A percentile compares a stretch with the other conserved stretches of the same genome.
phyloP scores from a whole-genome alignment of 305 asterid genomes.

The Fraxinus floribunda region DNA sequence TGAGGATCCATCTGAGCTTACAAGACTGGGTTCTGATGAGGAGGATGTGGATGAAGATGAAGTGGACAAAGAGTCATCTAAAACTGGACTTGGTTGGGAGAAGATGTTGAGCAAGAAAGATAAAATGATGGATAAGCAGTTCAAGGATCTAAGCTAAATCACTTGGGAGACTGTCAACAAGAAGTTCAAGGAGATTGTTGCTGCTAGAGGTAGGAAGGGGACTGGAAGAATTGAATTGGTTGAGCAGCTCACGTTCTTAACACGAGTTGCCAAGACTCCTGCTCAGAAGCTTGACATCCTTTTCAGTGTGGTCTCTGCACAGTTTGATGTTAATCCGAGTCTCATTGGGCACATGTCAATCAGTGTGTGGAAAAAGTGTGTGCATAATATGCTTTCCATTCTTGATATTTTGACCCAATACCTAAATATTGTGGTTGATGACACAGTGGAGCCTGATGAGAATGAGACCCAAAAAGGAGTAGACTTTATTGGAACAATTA shows the following conservation, averaged over 20 bases:
- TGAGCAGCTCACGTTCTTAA: constrained; percentile 87
- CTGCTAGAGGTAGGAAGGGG: constrained; percentile 92
- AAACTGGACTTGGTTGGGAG: constrained; percentile 66
- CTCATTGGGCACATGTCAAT: constrained; percentile 95
- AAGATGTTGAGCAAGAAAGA: constrained; percentile 84
- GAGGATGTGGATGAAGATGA: constrained; percentile 51
- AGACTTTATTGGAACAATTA: constrained; percentile 63
- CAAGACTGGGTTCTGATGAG: constrained; percentile 31
- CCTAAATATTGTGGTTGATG: constrained; percentile 87
- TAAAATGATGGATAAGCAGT: constrained; percentile 87
- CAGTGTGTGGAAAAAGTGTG: constrained; percentile 87
- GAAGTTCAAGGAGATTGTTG: constrained; percentile 85
- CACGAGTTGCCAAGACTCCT: constrained; percentile 88
- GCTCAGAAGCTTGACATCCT: constrained; percentile 95
- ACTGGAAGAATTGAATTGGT: constrained; percentile 85
- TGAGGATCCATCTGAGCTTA: constrained; percentile 49
- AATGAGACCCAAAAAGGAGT: constrained; percentile 89
- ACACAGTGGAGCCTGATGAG: constrained; percentile 85
- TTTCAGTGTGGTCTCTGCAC: constrained; percentile 86
- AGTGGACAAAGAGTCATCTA: constrained; percentile 31
- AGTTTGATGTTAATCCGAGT: constrained; percentile 84
- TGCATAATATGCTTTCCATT: constrained; percentile 64
- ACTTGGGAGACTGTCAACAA: constrained; percentile 94
- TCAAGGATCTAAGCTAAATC: constrained; percentile 82
- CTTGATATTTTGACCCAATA: constrained; percentile 82